These are phyloP conservation scores for Candida railenensis DNA, from an alignment of 805 yeast genomes.

Conservation along the genomic window DNA sequence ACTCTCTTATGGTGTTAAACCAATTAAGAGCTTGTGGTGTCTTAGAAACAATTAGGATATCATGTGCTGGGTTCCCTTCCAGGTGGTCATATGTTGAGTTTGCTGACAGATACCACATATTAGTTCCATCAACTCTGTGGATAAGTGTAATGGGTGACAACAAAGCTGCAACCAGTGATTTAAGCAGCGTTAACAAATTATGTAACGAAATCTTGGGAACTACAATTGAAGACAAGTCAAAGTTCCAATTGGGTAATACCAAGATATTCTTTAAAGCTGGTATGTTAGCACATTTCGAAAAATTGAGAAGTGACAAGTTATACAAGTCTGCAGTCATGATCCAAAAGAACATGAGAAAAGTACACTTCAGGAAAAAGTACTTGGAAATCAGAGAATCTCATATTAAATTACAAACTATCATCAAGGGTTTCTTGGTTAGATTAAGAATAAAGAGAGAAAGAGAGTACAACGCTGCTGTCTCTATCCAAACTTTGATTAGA, in stretches of 20 bases:
- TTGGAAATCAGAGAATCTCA: slow-evolving; percentile 54
- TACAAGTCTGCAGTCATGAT: slow-evolving; percentile 76
- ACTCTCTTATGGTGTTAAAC: slow-evolving; percentile 89
- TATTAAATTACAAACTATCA: slow-evolving; percentile 53
- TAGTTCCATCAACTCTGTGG: slow-evolving; percentile 73
- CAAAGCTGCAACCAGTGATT: slow-evolving; percentile 55
- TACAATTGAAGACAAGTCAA: slow-evolving; percentile 62
- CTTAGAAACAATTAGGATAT: slow-evolving; percentile 89
- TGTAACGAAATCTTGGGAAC: slow-evolving; percentile 66
- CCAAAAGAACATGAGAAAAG: slow-evolving; percentile 77
- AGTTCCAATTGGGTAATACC: slow-evolving; percentile 88
- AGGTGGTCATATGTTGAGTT: slow-evolving; percentile 94
- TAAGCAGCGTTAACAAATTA: slow-evolving; percentile 58
- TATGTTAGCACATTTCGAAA: slow-evolving; percentile 88
- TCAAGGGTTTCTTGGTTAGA: slow-evolving; percentile 66
- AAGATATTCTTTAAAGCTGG: slow-evolving; percentile 97
- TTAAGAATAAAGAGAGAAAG: slow-evolving; percentile 50
- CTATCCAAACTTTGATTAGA: slow-evolving; percentile 68
- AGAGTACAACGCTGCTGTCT: slow-evolving; percentile 61
- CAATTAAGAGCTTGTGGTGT: slow-evolving; percentile 99
- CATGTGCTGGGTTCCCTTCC: slow-evolving; percentile 98
- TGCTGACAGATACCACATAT: slow-evolving; percentile 82
- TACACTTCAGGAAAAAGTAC: slow-evolving; percentile 61
- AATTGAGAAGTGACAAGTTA: slow-evolving; percentile 76
- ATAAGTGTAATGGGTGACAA: slow-evolving; percentile 52